These are phyloP conservation scores for Calendula officinalis DNA, from an alignment of 129 eudicot genomes.

Conservation along the genomic window DNA sequence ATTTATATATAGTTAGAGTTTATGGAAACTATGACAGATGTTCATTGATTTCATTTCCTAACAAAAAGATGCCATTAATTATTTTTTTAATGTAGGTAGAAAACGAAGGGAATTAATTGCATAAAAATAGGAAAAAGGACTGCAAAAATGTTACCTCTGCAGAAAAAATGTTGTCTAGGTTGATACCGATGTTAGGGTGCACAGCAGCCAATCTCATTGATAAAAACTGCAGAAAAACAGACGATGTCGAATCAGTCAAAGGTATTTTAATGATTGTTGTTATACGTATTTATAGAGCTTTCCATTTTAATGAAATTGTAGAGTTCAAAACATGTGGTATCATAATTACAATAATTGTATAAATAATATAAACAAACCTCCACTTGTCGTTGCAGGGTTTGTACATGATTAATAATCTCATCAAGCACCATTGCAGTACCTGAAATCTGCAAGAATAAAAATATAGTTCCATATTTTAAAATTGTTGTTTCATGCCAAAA, in stretches of 20 bases:
- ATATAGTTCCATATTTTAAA: background rate
- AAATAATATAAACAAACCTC: constrained; percentile 54
- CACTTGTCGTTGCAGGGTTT: constrained; percentile 79
- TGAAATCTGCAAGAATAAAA: constrained; percentile 50
- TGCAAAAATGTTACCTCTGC: constrained; percentile 54
- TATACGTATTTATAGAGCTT: constrained; percentile 1
- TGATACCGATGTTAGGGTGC: constrained; percentile 78
- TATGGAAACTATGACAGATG: constrained; percentile 28
- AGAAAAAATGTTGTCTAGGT: constrained; percentile 69
- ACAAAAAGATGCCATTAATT: constrained; percentile 10
- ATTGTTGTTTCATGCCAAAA: background rate
- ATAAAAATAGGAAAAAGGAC: constrained; percentile 27
- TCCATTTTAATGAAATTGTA: constrained; percentile 2
- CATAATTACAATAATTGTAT: background rate
- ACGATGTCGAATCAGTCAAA: constrained; percentile 14
- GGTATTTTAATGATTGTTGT: background rate
- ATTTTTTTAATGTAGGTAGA: constrained; percentile 14
- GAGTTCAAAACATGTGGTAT: background rate
- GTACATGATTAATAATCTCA: constrained; percentile 87
- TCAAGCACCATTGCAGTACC: constrained; percentile 90
- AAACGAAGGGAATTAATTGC: constrained; percentile 4
- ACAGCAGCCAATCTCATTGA: constrained; percentile 99
- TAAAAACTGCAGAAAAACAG: constrained; percentile 51
- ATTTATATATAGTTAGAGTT: constrained; percentile 11
- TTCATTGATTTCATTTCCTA: constrained; percentile 30